Evolutionary conservation across 2,329 filamentous ascomycete genomes (phyloP), one percentile per base, ranked within the genome.

Genomic region (Podosphaera fusca): DNA sequence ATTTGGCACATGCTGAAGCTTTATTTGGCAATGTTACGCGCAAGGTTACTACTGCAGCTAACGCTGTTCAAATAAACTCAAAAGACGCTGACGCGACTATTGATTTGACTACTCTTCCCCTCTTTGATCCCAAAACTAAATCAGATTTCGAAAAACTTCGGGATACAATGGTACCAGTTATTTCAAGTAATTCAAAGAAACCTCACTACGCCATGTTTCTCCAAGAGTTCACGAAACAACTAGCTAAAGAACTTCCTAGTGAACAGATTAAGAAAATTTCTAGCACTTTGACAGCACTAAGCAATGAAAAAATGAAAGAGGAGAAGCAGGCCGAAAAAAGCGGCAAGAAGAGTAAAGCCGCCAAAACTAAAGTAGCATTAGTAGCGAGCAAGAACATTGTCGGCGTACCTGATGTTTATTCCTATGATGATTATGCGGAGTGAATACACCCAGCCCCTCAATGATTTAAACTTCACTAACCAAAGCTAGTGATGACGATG

Each of bases 291-390:
- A 95, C 89, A n/a, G 84, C 88, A 4, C 77, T 95, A 58, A 79
- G 87, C 68, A 98, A 98, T 69, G 92, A 96, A 79, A 95, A 94
- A 78, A 84, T 96, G 84, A 94, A 88, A 75, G 89, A 95, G 70
- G 92, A 98, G 78, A 95, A 96, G 78, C 82, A 84, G 3, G 80
- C 86, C 2, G 87, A 95, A 62, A 95, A 95, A 76, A 82, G 86
- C 57, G 86, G 84, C 66, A 98, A 96, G 85, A 98, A 96, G 81
- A 81, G 76, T 64, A 96, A 96, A 79, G 89, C 89, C 3, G 85
- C 87, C 60, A 96, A 96, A 81, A 94, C 85, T 45, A 98, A 98
- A 81, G 80, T 85, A 21, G 83, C 80, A 5, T 74, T 96, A 55
- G 84, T 85, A 57, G 81, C 85, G 59, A 73, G 67, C 72, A 75